phyloP scores from a whole-genome alignment of 2,329 filamentous ascomycete genomes.

The Diaporthe citri region DNA sequence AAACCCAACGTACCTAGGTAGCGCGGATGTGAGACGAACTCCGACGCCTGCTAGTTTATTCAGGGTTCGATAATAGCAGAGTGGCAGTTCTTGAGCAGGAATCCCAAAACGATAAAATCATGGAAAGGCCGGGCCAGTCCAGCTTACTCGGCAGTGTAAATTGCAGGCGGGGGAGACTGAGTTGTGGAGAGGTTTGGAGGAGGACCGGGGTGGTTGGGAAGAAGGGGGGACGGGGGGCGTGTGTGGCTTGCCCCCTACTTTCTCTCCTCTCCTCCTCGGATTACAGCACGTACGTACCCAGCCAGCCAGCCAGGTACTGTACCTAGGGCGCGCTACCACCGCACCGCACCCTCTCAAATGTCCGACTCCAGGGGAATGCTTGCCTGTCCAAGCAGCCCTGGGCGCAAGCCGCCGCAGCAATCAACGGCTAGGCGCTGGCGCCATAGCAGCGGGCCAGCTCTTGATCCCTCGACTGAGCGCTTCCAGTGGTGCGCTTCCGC shows the following conservation, averaged over 20 bases:
- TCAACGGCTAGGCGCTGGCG: conserved; percentile 22
- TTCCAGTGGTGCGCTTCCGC: conserved; percentile 24
- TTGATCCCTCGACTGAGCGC: neutral
- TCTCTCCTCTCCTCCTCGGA: neutral
- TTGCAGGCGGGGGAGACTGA: neutral
- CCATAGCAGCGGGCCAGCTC: conserved; percentile 9
- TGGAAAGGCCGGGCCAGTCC: neutral
- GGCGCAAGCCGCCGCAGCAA: conserved; percentile 7
- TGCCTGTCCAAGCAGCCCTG: conserved; percentile 1
- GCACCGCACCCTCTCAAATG: conserved; percentile 12
- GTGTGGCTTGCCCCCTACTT: neutral
- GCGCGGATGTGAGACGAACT: conserved; percentile 25
- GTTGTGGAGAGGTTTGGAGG: conserved; percentile 1
- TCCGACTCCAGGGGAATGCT: conserved; percentile 23
- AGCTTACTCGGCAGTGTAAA: conserved; percentile 20
- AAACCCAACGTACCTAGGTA: too few species aligned
- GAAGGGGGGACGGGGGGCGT: neutral
- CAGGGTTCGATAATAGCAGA: neutral
- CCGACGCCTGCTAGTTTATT: conserved; percentile 6
- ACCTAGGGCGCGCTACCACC: neutral
- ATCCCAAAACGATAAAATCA: neutral
- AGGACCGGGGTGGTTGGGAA: neutral
- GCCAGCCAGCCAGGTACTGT: neutral
- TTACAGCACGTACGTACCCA: too few species aligned
- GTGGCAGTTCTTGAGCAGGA: neutral